Conservation (phyloP, 2,329 filamentous ascomycete species). For the Fusarium concolor region DNA sequence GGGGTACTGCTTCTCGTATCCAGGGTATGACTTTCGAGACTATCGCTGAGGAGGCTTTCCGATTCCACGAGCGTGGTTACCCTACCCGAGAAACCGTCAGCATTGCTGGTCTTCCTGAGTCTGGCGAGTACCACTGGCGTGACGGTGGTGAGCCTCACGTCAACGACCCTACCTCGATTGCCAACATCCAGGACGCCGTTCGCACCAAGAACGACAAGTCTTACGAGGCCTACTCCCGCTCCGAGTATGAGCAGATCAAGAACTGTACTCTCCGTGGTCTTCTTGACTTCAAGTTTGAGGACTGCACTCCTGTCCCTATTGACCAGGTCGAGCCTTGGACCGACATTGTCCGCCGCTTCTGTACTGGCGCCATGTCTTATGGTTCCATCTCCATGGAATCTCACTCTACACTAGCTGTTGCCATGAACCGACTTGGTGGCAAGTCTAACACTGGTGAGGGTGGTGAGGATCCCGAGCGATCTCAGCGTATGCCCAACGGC, state of each 20-base stretch:
- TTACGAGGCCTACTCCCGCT: conserved; percentile 93
- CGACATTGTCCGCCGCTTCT: conserved; percentile 95
- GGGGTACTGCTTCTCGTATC: conserved; percentile 92
- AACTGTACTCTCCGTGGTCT: conserved; percentile 93
- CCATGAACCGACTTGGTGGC: conserved; percentile 95
- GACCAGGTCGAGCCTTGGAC: conserved; percentile 99
- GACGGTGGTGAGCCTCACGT: conserved; percentile 95
- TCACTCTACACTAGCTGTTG: conserved; percentile 93
- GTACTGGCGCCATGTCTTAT: conserved; percentile 98
- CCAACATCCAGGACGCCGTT: conserved; percentile 96
- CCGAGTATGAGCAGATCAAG: conserved; percentile 97
- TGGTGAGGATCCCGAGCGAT: conserved; percentile 94
- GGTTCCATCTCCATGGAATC: conserved; percentile 99
- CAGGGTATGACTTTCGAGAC: conserved; percentile 93
- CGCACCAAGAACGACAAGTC: conserved; percentile 98
- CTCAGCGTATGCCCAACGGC: conserved; percentile 85
- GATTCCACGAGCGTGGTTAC: conserved; percentile 94
- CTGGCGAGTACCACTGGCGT: conserved; percentile 98
- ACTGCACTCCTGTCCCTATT: conserved; percentile 85
- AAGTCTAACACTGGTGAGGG: conserved; percentile 99
- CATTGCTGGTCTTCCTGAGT: conserved; percentile 86
- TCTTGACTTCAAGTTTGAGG: conserved; percentile 95
- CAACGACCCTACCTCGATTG: conserved; percentile 94
- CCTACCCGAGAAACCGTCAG: conserved; percentile 81
- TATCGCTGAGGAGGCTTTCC: conserved; percentile 93